phyloP scores from a whole-genome alignment of 2,329 filamentous ascomycete species.

The Fusarium cyanostomum region DNA sequence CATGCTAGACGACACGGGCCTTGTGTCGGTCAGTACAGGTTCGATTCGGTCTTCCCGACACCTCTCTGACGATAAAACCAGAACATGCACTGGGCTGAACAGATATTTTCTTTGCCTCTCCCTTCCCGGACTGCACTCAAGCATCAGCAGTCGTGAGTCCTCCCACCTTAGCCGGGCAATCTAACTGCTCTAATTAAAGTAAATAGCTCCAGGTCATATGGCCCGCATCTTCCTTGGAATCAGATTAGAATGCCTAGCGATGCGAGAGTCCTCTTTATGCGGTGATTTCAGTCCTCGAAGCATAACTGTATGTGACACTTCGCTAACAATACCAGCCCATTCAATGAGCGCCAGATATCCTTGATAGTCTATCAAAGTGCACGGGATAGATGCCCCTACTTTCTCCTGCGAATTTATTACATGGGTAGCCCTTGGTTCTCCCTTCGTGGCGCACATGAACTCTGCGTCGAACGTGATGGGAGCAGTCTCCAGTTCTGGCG shows the following conservation, averaged over 20 bases:
- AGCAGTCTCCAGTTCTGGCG: conserved; percentile 61
- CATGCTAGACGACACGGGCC: conserved; percentile 41
- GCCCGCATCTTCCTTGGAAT: conserved; percentile 56
- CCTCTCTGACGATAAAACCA: conserved; percentile 41
- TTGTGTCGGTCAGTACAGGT: conserved; percentile 28
- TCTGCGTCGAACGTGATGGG: conserved; percentile 61
- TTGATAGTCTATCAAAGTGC: conserved; percentile 62
- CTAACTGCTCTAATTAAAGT: conserved; percentile 5
- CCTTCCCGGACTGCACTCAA: conserved; percentile 61
- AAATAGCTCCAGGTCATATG: conserved; percentile 57
- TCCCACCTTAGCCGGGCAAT: background rate
- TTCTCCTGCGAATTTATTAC: conserved; percentile 58
- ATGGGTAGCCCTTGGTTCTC: conserved; percentile 57
- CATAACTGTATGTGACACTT: background rate
- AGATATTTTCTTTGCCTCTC: conserved; percentile 66
- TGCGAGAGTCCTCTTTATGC: conserved; percentile 63
- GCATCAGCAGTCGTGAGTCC: conserved; percentile 48
- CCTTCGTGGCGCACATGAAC: conserved; percentile 62
- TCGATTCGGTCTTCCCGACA: background rate
- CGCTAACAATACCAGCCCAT: conserved; percentile 53
- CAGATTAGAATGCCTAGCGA: conserved; percentile 57
- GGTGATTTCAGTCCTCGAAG: conserved; percentile 49
- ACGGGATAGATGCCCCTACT: conserved; percentile 54
- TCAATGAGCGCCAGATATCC: conserved; percentile 65
- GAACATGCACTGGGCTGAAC: conserved; percentile 68